A percentile compares a stretch with the other conserved stretches of the same genome.
Evolutionary conservation across 2,329 filamentous ascomycete genomes (phyloP).

Genomic region (Xylariales sp.): DNA sequence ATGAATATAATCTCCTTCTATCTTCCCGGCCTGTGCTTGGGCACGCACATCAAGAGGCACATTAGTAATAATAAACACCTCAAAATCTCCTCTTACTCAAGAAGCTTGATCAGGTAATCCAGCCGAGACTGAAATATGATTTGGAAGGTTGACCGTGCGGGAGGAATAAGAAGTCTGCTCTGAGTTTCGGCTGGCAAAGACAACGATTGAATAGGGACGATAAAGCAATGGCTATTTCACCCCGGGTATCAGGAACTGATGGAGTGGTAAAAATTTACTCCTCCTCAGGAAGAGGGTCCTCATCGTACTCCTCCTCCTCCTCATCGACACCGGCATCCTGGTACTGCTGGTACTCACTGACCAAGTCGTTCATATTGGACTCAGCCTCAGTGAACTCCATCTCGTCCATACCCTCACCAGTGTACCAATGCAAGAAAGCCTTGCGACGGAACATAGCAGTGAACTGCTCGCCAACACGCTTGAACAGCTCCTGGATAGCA

Average conservation of each 20-base stretch:
- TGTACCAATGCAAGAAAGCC: constrained; percentile 99
- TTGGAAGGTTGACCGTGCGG: constrained; percentile 2
- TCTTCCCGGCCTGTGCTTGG: constrained; percentile 14
- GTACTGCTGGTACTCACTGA: constrained; percentile 99
- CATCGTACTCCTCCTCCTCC: constrained; percentile 92
- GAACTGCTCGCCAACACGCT: constrained; percentile 99
- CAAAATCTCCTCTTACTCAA: constrained; percentile 18
- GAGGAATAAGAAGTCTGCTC: constrained; percentile 4
- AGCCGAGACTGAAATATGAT: constrained; percentile 19
- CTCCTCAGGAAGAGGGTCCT: constrained; percentile 74
- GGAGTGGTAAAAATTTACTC: constrained; percentile 48
- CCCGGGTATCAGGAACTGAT: neutral
- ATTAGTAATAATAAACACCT: constrained; percentile 26
- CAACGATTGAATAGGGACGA: too few species aligned
- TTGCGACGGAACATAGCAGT: constrained; percentile 99
- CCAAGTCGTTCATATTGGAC: constrained; percentile 99
- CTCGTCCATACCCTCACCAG: constrained; percentile 99
- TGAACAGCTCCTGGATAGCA: constrained; percentile 99
- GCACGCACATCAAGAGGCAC: constrained; percentile 22
- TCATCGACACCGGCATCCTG: constrained; percentile 98
- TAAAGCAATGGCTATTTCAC: too few species aligned
- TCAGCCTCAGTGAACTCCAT: constrained; percentile 99
- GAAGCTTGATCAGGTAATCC: too few species aligned
- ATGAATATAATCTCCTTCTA: constrained; percentile 20
- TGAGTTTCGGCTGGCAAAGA: too few species aligned